Conservation (phyloP, 148 eudicot species). For the Camellia lanceoleosa region DNA sequence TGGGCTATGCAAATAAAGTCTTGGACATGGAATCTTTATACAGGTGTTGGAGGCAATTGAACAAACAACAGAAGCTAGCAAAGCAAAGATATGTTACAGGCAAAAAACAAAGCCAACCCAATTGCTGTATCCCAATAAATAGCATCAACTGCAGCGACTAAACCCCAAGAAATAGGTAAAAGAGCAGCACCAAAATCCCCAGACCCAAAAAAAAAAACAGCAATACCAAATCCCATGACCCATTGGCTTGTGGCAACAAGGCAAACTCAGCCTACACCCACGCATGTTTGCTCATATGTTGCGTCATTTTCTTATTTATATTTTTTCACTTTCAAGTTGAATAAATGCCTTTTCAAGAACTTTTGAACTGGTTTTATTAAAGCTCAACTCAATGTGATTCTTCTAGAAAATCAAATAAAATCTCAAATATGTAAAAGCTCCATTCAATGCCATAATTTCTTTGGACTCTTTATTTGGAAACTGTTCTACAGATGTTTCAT, state of each 20-base stretch:
- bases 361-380: no score
- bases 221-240: no score
- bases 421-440: background rate
- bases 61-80: conserved; percentile 70
- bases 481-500: background rate
- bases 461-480: background rate
- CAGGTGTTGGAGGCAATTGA: conserved; percentile 68
- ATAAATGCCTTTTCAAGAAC: no score
- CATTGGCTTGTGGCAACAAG: no score
- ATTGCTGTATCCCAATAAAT: conserved; percentile 37
- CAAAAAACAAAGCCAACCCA: conserved; percentile 43
- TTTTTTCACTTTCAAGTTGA: background rate
- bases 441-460: background rate
- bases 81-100: conserved; percentile 72
- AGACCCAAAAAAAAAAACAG: no score
- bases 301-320: background rate
- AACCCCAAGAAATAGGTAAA: conserved; percentile 11
- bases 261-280: no score
- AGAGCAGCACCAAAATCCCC: background rate
- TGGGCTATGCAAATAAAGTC: conserved; percentile 45
- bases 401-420: background rate
- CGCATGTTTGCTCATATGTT: no score
- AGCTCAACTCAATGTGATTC: background rate
- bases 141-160: conserved; percentile 14
- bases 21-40: conserved; percentile 74